Conservation (phyloP, 148 eudicot genomes). For the Rhododendron henanense region DNA sequence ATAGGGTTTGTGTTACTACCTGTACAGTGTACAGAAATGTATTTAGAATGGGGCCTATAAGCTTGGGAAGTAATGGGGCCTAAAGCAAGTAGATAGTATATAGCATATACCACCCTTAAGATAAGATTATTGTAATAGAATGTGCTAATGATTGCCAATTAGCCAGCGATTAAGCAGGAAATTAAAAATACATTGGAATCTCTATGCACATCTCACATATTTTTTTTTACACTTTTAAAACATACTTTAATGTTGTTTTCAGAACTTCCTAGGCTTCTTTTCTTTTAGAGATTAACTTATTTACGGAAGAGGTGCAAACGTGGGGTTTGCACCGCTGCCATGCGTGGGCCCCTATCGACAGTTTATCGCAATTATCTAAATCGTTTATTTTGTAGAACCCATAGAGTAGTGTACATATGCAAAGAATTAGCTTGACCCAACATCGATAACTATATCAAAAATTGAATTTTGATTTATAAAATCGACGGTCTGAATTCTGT, state of each 20-base stretch:
- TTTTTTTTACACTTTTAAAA: background rate
- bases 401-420: too few relatives aligned
- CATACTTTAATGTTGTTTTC: background rate
- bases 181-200: background rate
- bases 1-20: background rate
- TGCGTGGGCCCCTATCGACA: too few relatives aligned
- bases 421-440: too few relatives aligned
- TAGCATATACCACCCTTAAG: background rate
- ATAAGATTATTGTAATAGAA: background rate
- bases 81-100: background rate
- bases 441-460: too few relatives aligned
- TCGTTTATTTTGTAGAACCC: too few relatives aligned
- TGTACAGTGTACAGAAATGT: too few relatives aligned
- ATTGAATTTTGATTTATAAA: too few relatives aligned
- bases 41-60: too few relatives aligned
- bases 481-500: too few relatives aligned
- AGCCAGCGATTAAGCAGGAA: background rate
- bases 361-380: too few relatives aligned
- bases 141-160: background rate
- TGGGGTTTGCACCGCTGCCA: too few relatives aligned
- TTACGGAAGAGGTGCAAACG: too few relatives aligned
- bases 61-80: background rate
- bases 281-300: background rate
- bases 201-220: background rate
- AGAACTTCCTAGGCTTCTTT: background rate